These are phyloP conservation scores for Alternaria alternata DNA, from an alignment of 2,329 filamentous ascomycete genomes.

Conservation along the genomic window DNA sequence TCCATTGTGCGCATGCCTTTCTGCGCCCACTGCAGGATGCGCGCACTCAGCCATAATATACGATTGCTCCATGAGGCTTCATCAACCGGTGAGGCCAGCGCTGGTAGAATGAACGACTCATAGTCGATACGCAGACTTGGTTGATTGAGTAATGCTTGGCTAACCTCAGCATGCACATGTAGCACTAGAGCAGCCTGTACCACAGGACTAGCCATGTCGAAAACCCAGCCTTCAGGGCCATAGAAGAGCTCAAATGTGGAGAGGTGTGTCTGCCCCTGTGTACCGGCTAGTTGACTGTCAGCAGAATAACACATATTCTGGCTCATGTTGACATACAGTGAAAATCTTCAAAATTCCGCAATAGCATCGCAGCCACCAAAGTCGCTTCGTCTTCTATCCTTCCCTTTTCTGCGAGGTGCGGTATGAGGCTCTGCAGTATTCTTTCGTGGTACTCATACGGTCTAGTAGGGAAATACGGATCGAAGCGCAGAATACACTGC, in stretches of 20 bases:
- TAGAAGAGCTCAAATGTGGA: constrained; percentile 28
- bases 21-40: constrained; percentile 25
- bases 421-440: constrained; percentile 24
- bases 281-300: constrained; percentile 26
- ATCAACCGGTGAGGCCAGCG: constrained; percentile 11
- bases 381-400: constrained; percentile 29
- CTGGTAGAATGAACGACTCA: constrained; percentile 13
- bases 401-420: constrained; percentile 24
- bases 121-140: constrained; percentile 25
- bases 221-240: constrained; percentile 21
- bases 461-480: constrained; percentile 21
- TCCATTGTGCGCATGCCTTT: constrained; percentile 4
- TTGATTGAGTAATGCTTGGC: constrained; percentile 20
- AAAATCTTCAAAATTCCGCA: constrained; percentile 29
- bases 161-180: constrained; percentile 29
- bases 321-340: constrained; percentile 18
- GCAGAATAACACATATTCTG: background rate
- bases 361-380: constrained; percentile 26
- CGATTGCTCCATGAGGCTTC: constrained; percentile 27
- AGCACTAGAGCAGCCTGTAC: constrained; percentile 28
- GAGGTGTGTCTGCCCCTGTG: constrained; percentile 22
- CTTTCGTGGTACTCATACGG: constrained; percentile 29
- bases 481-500: constrained; percentile 46
- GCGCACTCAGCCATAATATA: constrained; percentile 29
- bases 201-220: constrained; percentile 21